Base-by-base conservation (phyloP, 192 early-diverging fungal genomes). In the Umbelopsis isabellina region DNA sequence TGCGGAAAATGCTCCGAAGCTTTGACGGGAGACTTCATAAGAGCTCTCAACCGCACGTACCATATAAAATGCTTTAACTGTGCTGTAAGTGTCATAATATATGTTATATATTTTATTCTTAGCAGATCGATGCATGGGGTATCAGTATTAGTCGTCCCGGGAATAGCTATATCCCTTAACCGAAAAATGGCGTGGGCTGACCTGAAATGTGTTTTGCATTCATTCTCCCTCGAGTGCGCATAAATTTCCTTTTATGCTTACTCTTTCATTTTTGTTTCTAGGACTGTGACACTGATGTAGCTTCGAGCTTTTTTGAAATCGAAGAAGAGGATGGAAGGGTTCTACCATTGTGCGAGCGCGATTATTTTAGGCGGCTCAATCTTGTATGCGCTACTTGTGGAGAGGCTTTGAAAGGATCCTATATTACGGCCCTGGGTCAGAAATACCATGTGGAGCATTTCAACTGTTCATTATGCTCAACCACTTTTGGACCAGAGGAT, bases 361-460 rank as follows among this genome's bases (percentile, higher is more conserved):
- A 95, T 83, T 97, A 95, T 87, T 95, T 94, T 77, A 80, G 86
- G 64, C 82, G 90, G 46, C 83, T 95, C 20, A 93, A 94, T 68
- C 86, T 95, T 66, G 82, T 94, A 47, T 95, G 94, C 80, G 88
- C 88, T 47, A 92, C 90, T 46, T 99, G 98, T 86, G 93, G 92
- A 37, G 89, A 87, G 68, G 95, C 96, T 27, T 81, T 99, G 44
- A 86, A 93, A 58, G 94, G 93, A 48, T 91, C 94, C 37, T 95
- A 97, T 72, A 98, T 99, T 66, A 93, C 91, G 50, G 97, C 95
- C 9, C 87, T 96, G 71, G 91, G 88, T 22, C 89, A 92, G 77
- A 98, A 98, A 77, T 99, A 94, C 81, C 97, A 99, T 75, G 85
- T 98, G 58, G 96, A 98, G 77, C 98, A 99, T 84, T 99, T 99